phyloP scores from a whole-genome alignment of 148 eudicot genomes.

The Chenopodium berlandieri region DNA sequence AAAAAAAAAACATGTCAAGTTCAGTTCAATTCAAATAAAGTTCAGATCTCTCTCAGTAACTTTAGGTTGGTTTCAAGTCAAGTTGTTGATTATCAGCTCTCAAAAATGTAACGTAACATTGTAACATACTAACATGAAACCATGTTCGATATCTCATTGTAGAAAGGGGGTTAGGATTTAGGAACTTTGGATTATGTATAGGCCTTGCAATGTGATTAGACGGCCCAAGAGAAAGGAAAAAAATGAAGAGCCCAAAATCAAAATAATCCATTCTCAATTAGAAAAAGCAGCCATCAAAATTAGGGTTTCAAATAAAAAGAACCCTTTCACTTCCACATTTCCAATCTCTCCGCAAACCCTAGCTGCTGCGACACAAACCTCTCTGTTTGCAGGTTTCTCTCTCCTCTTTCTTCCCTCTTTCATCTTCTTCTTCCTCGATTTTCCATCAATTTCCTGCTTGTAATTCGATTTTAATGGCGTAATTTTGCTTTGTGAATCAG shows the following conservation, averaged over 20 bases:
- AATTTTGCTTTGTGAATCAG: not conserved
- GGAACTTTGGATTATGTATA: not conserved
- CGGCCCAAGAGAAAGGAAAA: not conserved
- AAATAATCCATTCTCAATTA: not conserved
- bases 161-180: too few species aligned
- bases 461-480: not conserved
- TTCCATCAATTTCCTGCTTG: not conserved
- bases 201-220: not conserved
- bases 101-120: too few species aligned
- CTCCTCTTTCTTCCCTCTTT: not conserved
- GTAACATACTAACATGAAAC: too few species aligned
- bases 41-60: too few species aligned
- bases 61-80: too few species aligned
- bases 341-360: conserved; percentile 17
- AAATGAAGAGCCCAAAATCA: conserved; percentile 4
- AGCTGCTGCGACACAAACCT: not conserved
- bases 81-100: too few species aligned
- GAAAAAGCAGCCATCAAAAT: not conserved
- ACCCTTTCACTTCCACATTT: not conserved
- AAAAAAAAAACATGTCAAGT: too few species aligned
- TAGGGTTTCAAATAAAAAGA: conserved; percentile 24
- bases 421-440: not conserved
- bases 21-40: too few species aligned
- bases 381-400: conserved; percentile 10
- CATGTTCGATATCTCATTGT: too few species aligned